Base-by-base conservation (phyloP, 371 early-diverging fungal genomes). In the Dichotomocladium elegans region DNA sequence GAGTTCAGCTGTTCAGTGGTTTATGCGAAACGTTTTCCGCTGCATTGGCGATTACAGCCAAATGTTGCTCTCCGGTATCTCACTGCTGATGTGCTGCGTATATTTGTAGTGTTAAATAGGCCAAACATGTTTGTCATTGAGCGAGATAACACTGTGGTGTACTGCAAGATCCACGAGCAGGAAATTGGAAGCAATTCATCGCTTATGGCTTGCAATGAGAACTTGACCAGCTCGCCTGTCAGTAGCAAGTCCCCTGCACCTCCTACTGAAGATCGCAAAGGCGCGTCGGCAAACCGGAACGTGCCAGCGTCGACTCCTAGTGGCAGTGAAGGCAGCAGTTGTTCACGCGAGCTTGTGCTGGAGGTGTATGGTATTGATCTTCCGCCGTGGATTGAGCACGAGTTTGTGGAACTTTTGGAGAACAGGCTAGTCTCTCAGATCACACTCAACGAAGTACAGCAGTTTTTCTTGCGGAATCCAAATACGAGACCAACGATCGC, bases 11-110 rank as follows among this genome's bases (percentile, higher is more conserved):
- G 91, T 42, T 86, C 89, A 0, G 46, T 83, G 7, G 80, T 88
- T 11, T 85, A 77, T 53, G 74, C 70, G 1, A 77, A 74, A 34
- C 61, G 68, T n/a, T 89, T 92, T 56, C 81, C 85, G 1, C 55
- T 92, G 3, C 92, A 91, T 53, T 87, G 88, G 86, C 78, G 94
- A 3, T 58, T 93, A 27, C 80, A 72, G 41, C 82, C 89, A 0
- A 70, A 74, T 15, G 78, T 79, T 28, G 89, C 91, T 1, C 61
- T 87, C n/a, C 86, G 80, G 44, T 72, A 69, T 28, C 64, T 90
- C 10, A 59, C 79, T 2, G 61, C 80, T 9, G 61, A 71, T 31
- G 73, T 82, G 0, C 62, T 92, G 29, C 71, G 79, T 19, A 65
- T 83, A 3, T 80, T 92, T 33, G 74, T 79, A 25, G 84, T 93